Conservation (phyloP, 257 asterid species). For the Capsicum baccatum region DNA sequence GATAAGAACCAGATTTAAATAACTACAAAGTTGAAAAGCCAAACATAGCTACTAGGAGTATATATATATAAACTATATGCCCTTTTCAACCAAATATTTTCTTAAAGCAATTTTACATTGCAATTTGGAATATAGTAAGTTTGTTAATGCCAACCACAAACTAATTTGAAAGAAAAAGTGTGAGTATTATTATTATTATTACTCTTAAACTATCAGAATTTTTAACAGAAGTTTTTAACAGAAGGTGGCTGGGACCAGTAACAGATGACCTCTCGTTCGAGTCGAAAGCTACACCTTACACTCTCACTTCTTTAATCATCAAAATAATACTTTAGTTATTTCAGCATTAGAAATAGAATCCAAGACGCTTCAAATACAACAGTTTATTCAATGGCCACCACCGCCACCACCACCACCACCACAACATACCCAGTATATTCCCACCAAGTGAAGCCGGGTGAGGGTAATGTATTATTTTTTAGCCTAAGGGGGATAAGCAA, state of each 20-base stretch:
- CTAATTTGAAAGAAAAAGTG: background rate
- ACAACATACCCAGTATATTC: too few species aligned
- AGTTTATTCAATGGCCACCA: background rate
- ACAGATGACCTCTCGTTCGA: background rate
- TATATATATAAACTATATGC: background rate
- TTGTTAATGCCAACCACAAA: background rate
- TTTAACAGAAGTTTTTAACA: too few species aligned
- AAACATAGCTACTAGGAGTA: too few species aligned
- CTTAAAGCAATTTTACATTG: background rate
- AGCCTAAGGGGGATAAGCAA: too few species aligned
- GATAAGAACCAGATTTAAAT: constrained; percentile 16
- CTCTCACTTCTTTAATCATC: background rate
- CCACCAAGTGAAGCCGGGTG: too few species aligned
- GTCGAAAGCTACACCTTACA: background rate
- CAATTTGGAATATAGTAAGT: background rate
- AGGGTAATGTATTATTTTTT: too few species aligned
- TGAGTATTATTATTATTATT: background rate
- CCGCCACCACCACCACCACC: too few species aligned
- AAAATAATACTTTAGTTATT: background rate
- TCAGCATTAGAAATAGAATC: background rate
- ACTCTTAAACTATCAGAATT: background rate
- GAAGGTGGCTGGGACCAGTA: background rate
- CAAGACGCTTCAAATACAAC: background rate
- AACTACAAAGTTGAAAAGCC: background rate
- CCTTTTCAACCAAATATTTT: background rate